Percentiles rank a stretch among this genome's conserved stretches.
Conservation (phyloP, 345 rosid species). For the Arabidopsis suecica region DNA sequence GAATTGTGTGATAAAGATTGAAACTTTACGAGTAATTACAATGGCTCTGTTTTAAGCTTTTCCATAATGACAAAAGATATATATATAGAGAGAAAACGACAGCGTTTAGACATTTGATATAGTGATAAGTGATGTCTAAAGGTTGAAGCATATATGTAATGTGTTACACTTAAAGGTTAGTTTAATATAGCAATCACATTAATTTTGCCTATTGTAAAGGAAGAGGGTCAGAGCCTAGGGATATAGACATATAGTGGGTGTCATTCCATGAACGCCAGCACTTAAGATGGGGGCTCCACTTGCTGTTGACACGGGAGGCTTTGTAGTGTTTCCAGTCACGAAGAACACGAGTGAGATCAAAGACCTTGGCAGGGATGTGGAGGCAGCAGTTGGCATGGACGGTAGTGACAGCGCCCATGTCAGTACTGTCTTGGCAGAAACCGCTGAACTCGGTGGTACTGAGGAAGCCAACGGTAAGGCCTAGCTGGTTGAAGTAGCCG, state of each 20-base stretch:
- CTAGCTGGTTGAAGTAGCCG: constrained; percentile 50
- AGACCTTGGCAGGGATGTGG: constrained; percentile 65
- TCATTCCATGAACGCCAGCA: constrained; percentile 57
- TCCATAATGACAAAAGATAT: not conserved
- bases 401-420: constrained; percentile 57
- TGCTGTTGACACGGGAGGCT: constrained; percentile 22
- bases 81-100: not conserved
- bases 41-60: constrained; percentile 4
- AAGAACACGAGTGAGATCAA: constrained; percentile 61
- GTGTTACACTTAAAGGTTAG: not conserved
- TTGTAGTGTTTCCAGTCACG: constrained; percentile 66
- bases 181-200: not conserved
- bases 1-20: constrained; percentile 19
- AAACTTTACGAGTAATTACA: constrained; percentile 6
- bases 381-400: constrained; percentile 93
- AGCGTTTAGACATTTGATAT: not conserved
- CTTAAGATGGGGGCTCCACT: constrained; percentile 53
- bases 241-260: constrained; percentile 16
- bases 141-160: not conserved
- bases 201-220: not conserved
- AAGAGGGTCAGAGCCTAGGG: constrained; percentile 34
- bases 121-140: not conserved
- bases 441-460: constrained; percentile 72
- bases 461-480: constrained; percentile 54
- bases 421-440: constrained; percentile 67